Conservation (phyloP, 2,329 filamentous ascomycete genomes). For the Pleoardoris graminearum region DNA sequence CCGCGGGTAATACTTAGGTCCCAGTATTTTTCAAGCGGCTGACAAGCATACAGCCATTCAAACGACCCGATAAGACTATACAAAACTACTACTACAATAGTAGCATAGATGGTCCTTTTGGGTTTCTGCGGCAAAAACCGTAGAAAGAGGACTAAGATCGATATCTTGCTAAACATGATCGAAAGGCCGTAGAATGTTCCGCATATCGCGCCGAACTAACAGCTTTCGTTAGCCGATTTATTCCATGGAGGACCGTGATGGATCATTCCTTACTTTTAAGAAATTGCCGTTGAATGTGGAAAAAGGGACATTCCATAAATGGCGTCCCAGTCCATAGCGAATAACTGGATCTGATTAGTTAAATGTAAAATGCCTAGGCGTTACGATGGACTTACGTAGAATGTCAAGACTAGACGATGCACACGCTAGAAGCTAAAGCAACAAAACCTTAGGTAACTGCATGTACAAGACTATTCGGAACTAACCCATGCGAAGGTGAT, state of each 20-base stretch:
- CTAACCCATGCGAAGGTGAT: slow-evolving; percentile 9
- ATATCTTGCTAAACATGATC: slow-evolving; percentile 11
- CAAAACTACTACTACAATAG: slow-evolving; percentile 4
- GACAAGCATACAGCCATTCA: slow-evolving; percentile 5
- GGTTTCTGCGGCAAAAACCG: slow-evolving; percentile 7
- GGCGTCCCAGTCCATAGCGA: slow-evolving; percentile 10
- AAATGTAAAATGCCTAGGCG: too few relatives aligned
- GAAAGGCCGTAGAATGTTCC: slow-evolving; percentile 11
- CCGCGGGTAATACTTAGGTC: too few relatives aligned
- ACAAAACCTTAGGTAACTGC: slow-evolving; percentile 5
- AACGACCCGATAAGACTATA: slow-evolving; percentile 11
- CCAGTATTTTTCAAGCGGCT: neutral
- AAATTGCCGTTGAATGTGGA: slow-evolving; percentile 11
- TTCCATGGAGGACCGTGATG: slow-evolving; percentile 2
- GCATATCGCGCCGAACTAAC: neutral
- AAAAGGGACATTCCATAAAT: slow-evolving; percentile 12
- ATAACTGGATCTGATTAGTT: slow-evolving; percentile 4
- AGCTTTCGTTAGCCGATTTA: slow-evolving; percentile 5
- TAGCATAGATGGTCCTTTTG: slow-evolving; percentile 7
- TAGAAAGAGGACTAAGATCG: slow-evolving; percentile 9
- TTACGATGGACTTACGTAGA: slow-evolving; percentile 2
- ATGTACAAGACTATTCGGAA: neutral
- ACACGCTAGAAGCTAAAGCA: slow-evolving; percentile 6
- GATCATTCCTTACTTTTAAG: slow-evolving; percentile 9
- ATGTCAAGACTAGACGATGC: slow-evolving; percentile 2